phyloP scores from a whole-genome alignment of 1,139 yeast species.

The Blastobotrys illinoisensis region DNA sequence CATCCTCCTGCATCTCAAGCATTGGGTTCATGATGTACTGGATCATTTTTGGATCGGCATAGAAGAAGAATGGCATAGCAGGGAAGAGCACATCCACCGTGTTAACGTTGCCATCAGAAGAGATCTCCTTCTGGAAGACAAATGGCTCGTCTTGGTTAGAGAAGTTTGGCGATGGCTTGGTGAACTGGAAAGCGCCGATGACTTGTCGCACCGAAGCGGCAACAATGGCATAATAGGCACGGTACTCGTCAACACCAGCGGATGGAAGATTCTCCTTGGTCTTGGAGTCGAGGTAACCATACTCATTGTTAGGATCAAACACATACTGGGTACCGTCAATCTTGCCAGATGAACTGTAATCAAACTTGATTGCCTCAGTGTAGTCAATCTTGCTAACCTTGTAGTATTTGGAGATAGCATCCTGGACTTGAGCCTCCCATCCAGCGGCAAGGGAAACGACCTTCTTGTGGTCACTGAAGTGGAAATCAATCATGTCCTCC shows the following conservation, averaged over 20 bases:
- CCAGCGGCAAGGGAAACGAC: neutral
- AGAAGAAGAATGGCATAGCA: slow-evolving; percentile 7
- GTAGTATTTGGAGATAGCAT: slow-evolving; percentile 6
- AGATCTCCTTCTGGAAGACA: slow-evolving; percentile 7
- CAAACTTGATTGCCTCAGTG: neutral
- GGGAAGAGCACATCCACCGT: slow-evolving; percentile 12
- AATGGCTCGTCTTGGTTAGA: slow-evolving; percentile 2
- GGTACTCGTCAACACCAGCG: slow-evolving; percentile 6
- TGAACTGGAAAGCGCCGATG: slow-evolving; percentile 2
- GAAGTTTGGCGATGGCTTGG: neutral
- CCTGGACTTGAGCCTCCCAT: slow-evolving; percentile 1
- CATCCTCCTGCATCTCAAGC: slow-evolving; percentile 4
- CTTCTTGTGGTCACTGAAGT: slow-evolving; percentile 4
- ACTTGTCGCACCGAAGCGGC: slow-evolving; percentile 8
- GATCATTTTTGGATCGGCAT: slow-evolving; percentile 3
- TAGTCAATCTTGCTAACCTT: slow-evolving; percentile 1
- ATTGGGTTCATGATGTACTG: slow-evolving; percentile 6
- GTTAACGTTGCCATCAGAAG: slow-evolving; percentile 6
- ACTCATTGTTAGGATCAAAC: slow-evolving; percentile 1
- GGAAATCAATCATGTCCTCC: slow-evolving; percentile 2
- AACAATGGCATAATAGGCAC: slow-evolving; percentile 7
- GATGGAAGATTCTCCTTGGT: neutral
- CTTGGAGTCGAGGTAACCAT: slow-evolving; percentile 4
- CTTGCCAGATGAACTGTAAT: neutral
- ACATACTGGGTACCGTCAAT: slow-evolving; percentile 2